Percentiles rank a stretch among this genome's conserved stretches.
Evolutionary conservation across 176 grass and related monocot species (phyloP).

Genomic region (Triticum timopheevii): DNA sequence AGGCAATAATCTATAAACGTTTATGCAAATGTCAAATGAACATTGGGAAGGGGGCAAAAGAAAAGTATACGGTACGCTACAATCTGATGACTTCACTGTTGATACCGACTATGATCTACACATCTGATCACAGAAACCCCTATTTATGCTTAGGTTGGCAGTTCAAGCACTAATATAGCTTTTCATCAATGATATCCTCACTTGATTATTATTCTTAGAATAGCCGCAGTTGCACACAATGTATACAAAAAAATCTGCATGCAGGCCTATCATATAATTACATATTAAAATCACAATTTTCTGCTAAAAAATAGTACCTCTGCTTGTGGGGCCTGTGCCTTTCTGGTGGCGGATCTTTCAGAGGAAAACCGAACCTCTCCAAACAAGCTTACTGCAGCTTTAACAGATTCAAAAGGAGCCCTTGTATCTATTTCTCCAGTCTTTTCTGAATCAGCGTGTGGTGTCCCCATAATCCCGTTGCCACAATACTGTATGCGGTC

Average conservation of each 20-base stretch:
- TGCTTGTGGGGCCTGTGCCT: slow-evolving; percentile 59
- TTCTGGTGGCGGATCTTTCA: slow-evolving; percentile 53
- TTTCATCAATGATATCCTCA: not conserved
- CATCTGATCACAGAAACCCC: not conserved
- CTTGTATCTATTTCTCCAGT: slow-evolving; percentile 86
- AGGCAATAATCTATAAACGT: not conserved
- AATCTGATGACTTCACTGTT: not conserved
- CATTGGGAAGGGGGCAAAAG: not conserved
- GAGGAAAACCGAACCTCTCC: slow-evolving; percentile 67
- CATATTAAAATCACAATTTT: not conserved
- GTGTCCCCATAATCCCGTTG: slow-evolving; percentile 54
- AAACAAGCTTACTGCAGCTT: slow-evolving; percentile 93
- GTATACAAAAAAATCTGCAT: not conserved
- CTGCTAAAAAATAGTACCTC: slow-evolving; percentile 48
- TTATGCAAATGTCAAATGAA: not conserved
- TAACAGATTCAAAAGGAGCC: slow-evolving; percentile 91
- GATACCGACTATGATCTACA: not conserved
- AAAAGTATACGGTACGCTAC: not conserved
- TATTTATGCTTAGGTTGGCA: not conserved
- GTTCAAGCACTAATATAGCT: not conserved
- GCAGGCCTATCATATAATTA: not conserved
- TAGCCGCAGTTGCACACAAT: not conserved
- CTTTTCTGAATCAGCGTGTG: slow-evolving; percentile 49
- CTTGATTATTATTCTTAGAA: not conserved
- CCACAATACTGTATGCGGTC: not conserved